phyloP scores from a whole-genome alignment of 2,329 filamentous ascomycete genomes.

The Proliferodiscus dingleyae region DNA sequence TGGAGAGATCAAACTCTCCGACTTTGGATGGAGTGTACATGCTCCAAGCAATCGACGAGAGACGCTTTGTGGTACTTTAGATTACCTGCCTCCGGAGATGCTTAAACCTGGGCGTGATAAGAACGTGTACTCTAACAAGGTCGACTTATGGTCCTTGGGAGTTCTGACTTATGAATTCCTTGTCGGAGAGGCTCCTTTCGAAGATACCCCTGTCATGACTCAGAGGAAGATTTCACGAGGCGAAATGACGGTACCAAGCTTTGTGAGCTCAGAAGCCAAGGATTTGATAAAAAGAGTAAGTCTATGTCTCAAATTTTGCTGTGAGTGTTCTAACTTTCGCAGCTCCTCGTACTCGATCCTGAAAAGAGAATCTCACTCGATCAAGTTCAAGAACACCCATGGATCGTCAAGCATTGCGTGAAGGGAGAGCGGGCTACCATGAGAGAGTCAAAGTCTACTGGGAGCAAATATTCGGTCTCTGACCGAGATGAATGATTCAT shows the following conservation, averaged over 20 bases:
- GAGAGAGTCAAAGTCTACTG: constrained; percentile 31
- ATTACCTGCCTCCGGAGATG: constrained; percentile 98
- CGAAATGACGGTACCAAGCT: constrained; percentile 89
- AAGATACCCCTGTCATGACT: constrained; percentile 93
- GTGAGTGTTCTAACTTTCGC: constrained; percentile 29
- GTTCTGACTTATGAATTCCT: constrained; percentile 96
- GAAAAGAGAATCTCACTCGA: constrained; percentile 90
- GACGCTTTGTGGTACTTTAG: constrained; percentile 95
- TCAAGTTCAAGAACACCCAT: constrained; percentile 83
- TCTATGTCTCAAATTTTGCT: no score
- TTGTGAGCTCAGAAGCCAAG: constrained; percentile 82
- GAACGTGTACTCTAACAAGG: constrained; percentile 89
- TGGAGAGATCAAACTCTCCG: constrained; percentile 96
- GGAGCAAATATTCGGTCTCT: constrained; percentile 25
- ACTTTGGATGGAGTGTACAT: constrained; percentile 98
- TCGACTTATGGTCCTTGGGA: constrained; percentile 93
- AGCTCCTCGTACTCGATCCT: constrained; percentile 87
- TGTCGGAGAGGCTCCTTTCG: constrained; percentile 92
- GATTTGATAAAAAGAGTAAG: constrained; percentile 88
- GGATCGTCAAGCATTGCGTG: constrained; percentile 90
- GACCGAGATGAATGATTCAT: constrained; percentile 27
- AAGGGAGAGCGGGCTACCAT: constrained; percentile 38
- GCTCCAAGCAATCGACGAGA: constrained; percentile 89
- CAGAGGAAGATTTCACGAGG: constrained; percentile 81
- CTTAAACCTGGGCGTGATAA: constrained; percentile 66